Evolutionary conservation across 441 rosid genomes (phyloP).

Genomic region (Daphne laureola): DNA sequence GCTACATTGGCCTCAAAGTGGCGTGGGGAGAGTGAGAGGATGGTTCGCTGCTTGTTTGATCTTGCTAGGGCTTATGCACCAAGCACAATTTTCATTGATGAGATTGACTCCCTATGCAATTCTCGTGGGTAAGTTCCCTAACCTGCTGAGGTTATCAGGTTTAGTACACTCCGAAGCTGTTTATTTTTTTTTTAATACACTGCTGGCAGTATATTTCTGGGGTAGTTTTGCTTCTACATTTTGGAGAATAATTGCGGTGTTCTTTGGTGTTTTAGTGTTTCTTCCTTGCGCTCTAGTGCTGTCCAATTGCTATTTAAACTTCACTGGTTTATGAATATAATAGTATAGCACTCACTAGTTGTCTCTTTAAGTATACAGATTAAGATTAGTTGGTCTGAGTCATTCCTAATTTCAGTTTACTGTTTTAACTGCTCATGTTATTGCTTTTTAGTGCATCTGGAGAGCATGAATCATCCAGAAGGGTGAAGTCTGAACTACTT

Average conservation of each 20-base stretch:
- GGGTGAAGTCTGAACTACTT: slow-evolving; percentile 98
- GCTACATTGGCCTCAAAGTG: slow-evolving; percentile 84
- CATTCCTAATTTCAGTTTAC: not conserved
- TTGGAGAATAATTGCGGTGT: not conserved
- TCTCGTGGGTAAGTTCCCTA: slow-evolving; percentile 52
- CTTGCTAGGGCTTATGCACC: slow-evolving; percentile 89
- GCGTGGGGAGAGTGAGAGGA: slow-evolving; percentile 92
- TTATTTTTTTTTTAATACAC: not conserved
- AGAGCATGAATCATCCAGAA: slow-evolving; percentile 97
- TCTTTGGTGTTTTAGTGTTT: slow-evolving; percentile 1
- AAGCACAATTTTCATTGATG: slow-evolving; percentile 79
- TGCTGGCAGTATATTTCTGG: too few relatives aligned
- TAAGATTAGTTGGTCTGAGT: not conserved
- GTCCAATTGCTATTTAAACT: too few relatives aligned
- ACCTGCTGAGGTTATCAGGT: slow-evolving; percentile 3
- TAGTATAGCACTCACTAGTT: not conserved
- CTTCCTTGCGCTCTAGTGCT: not conserved
- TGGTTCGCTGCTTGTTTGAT: slow-evolving; percentile 86
- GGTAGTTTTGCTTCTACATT: not conserved
- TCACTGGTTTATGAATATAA: not conserved
- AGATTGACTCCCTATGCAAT: slow-evolving; percentile 84
- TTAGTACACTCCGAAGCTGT: not conserved
- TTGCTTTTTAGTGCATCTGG: slow-evolving; percentile 71
- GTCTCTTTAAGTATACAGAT: not conserved
- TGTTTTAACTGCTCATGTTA: not conserved